Evolutionary conservation across 768 basidiomycete species (phyloP).

Genomic region (Pulveroboletus sp.): DNA sequence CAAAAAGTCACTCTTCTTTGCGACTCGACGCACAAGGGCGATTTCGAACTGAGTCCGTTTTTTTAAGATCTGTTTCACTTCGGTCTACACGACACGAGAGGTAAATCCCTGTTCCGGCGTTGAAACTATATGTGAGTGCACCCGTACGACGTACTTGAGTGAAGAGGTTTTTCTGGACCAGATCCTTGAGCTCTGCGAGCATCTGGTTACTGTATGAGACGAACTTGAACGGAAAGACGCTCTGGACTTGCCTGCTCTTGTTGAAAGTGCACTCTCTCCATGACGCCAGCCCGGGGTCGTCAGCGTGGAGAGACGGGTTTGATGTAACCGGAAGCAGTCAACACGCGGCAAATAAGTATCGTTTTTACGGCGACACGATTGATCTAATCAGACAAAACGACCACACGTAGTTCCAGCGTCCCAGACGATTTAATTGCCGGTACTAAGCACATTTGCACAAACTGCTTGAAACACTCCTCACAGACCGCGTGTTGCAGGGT

Average conservation of each 20-base stretch:
- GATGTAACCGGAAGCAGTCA: neutral
- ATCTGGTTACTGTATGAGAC: constrained; percentile 45
- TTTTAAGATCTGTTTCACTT: constrained; percentile 81
- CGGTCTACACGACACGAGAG: constrained; percentile 42
- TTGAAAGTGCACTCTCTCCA: constrained; percentile 94
- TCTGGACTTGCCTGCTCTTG: constrained; percentile 69
- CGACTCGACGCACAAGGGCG: constrained; percentile 74
- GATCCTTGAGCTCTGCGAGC: constrained; percentile 93
- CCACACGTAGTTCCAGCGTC: neutral
- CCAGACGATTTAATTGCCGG: neutral
- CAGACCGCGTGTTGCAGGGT: too few species aligned
- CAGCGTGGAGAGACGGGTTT: neutral
- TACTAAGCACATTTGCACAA: neutral
- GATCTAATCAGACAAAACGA: constrained; percentile 15
- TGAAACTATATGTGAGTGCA: neutral
- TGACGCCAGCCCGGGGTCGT: constrained; percentile 29
- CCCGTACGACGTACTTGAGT: constrained; percentile 51
- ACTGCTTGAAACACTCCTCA: too few species aligned
- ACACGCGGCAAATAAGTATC: constrained; percentile 11
- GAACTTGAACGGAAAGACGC: neutral
- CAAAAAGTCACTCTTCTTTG: constrained; percentile 83
- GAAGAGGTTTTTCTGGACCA: constrained; percentile 81
- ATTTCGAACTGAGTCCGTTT: constrained; percentile 81
- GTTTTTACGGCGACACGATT: neutral
- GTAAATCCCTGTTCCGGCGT: constrained; percentile 1